Conservation (phyloP, 2,329 filamentous ascomycete species). For the Colletotrichum liaoningense region DNA sequence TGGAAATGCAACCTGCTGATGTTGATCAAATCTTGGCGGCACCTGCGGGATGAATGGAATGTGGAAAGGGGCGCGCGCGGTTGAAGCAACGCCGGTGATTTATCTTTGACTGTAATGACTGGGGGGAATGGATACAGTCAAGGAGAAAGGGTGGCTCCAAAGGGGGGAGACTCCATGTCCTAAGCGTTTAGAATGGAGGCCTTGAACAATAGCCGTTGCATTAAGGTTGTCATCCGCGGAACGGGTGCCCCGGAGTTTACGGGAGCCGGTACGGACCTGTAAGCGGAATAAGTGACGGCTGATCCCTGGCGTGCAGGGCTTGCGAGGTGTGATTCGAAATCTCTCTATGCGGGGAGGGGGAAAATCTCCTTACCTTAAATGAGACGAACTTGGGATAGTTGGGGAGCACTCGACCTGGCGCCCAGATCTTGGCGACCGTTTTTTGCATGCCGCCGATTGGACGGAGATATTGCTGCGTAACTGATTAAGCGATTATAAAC, state of each 20-base stretch:
- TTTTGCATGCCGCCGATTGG: constrained; percentile 24
- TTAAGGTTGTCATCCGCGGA: constrained; percentile 21
- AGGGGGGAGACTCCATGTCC: neutral
- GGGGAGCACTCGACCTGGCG: neutral
- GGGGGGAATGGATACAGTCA: neutral
- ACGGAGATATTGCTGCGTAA: constrained; percentile 23
- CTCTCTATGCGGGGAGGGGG: neutral
- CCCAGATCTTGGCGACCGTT: constrained; percentile 2
- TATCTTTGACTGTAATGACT: neutral
- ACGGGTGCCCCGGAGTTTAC: neutral
- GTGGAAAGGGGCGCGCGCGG: neutral
- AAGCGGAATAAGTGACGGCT: neutral
- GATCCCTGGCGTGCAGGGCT: neutral
- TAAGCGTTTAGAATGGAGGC: too few relatives aligned
- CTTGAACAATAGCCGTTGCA: constrained; percentile 17
- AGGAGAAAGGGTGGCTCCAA: neutral
- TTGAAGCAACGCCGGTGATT: neutral
- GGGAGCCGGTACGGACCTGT: neutral
- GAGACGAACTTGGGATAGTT: constrained; percentile 22
- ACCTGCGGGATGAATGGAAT: neutral
- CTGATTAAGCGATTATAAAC: constrained; percentile 28
- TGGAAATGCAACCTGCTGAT: constrained; percentile 6
- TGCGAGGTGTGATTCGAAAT: neutral
- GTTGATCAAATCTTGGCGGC: constrained; percentile 23
- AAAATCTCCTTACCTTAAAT: constrained; percentile 2